phyloP scores from a whole-genome alignment of 2,329 filamentous ascomycete genomes.

The Verticillium dahliae region DNA sequence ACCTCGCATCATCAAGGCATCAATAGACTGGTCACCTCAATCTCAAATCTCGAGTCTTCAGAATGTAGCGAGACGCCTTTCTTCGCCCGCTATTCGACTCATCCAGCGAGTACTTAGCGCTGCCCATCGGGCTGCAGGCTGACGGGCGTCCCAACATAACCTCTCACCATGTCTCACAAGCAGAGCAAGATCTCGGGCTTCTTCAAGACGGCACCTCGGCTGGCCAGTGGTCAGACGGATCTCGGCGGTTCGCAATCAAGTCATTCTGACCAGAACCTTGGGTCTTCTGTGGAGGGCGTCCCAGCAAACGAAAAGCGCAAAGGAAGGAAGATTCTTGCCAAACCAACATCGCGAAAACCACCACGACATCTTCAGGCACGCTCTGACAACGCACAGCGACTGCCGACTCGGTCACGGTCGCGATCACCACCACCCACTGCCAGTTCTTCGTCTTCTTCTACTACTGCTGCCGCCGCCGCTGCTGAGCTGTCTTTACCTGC shows the following conservation, averaged over 20 bases:
- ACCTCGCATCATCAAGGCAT: too few relatives aligned
- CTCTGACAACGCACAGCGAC: background rate
- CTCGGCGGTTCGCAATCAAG: background rate
- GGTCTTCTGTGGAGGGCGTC: background rate
- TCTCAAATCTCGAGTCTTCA: too few relatives aligned
- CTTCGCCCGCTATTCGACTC: too few relatives aligned
- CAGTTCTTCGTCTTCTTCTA: background rate
- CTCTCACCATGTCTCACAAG: constrained; percentile 4
- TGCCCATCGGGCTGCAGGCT: too few relatives aligned
- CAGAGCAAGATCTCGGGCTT: constrained; percentile 30
- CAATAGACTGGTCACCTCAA: too few relatives aligned
- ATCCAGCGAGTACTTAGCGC: too few relatives aligned
- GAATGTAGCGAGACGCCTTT: too few relatives aligned
- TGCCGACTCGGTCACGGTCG: background rate
- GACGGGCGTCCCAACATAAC: background rate
- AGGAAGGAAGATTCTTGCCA: background rate
- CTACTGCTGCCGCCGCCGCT: background rate
- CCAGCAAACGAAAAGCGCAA: background rate
- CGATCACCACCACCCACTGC: background rate
- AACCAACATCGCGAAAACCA: background rate
- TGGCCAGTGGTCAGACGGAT: too few relatives aligned
- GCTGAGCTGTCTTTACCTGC: background rate
- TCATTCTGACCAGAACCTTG: background rate
- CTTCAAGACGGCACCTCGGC: constrained; percentile 23
- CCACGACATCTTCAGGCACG: background rate